A percentile compares a stretch with the other conserved stretches of the same genome.
Conservation (phyloP, 306 rosid species). For the Prunus kanzakura region DNA sequence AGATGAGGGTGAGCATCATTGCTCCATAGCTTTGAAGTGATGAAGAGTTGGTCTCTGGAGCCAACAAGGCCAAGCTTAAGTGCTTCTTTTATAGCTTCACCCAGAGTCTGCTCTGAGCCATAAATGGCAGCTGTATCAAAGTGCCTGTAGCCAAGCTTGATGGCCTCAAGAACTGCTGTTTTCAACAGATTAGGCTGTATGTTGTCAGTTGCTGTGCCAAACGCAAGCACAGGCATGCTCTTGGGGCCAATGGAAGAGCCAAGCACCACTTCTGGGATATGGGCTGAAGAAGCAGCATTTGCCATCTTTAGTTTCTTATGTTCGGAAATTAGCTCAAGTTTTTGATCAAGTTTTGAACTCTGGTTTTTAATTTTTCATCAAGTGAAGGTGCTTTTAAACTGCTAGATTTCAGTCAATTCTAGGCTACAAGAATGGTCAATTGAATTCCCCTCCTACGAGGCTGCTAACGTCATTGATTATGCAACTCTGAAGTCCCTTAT, state of each 20-base stretch:
- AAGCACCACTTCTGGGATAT: slow-evolving; percentile 10
- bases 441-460: not conserved
- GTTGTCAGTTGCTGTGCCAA: not conserved
- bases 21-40: slow-evolving; percentile 26
- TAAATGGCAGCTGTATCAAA: slow-evolving; percentile 23
- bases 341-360: not conserved
- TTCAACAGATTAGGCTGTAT: not conserved
- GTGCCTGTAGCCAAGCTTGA: slow-evolving; percentile 27
- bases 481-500: no score
- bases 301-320: not conserved
- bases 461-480: not conserved
- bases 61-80: slow-evolving; percentile 14
- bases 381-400: not conserved
- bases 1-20: slow-evolving; percentile 21
- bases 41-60: slow-evolving; percentile 19
- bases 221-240: not conserved
- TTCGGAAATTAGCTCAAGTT: not conserved
- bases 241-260: not conserved
- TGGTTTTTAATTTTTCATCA: not conserved
- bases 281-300: not conserved
- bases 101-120: slow-evolving; percentile 26
- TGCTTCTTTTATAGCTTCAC: slow-evolving; percentile 25
- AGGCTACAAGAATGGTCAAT: not conserved
- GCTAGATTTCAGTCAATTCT: not conserved
- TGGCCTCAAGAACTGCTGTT: slow-evolving; percentile 19